A percentile compares a stretch with the other conserved stretches of the same genome.
phyloP scores from a whole-genome alignment of 169 alveolate genomes.

The Plasmodium berghei region DNA sequence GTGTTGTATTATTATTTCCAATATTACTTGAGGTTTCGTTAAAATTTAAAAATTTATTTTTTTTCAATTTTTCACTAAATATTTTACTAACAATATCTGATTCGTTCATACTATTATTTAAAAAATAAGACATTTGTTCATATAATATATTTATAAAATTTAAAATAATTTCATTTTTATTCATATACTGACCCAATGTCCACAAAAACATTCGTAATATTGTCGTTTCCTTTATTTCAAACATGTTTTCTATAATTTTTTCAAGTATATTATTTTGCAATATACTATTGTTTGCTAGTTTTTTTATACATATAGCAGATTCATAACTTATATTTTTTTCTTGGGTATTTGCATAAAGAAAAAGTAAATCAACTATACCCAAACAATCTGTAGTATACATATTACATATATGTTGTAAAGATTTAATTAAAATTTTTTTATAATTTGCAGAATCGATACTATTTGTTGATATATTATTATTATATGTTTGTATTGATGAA shows the following conservation, averaged over 20 bases:
- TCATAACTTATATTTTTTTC: slow-evolving; percentile 80
- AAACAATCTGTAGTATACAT: slow-evolving; percentile 77
- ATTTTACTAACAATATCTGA: slow-evolving; percentile 42
- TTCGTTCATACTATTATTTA: slow-evolving; percentile 46
- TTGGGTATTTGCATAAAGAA: slow-evolving; percentile 76
- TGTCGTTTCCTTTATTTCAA: slow-evolving; percentile 70
- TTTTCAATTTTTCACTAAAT: slow-evolving; percentile 66
- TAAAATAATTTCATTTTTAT: slow-evolving; percentile 18
- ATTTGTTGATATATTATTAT: slow-evolving; percentile 4
- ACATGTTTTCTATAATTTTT: slow-evolving; percentile 57
- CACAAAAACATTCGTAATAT: slow-evolving; percentile 76
- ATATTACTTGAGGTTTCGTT: slow-evolving; percentile 29
- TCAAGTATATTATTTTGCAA: slow-evolving; percentile 39
- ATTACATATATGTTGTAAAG: slow-evolving; percentile 82
- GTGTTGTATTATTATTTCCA: background rate
- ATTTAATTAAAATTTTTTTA: slow-evolving; percentile 79
- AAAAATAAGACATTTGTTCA: slow-evolving; percentile 25
- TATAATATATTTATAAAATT: slow-evolving; percentile 14
- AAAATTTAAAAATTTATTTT: slow-evolving; percentile 74
- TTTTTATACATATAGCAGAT: slow-evolving; percentile 79
- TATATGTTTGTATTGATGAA: background rate
- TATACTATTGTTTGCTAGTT: slow-evolving; percentile 26
- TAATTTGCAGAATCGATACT: slow-evolving; percentile 73
- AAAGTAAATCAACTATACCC: slow-evolving; percentile 76
- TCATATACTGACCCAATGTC: slow-evolving; percentile 59